Evolutionary conservation across 805 yeast genomes (phyloP), one percentile per base, ranked within the genome.

Genomic region (Cyberlindnera japonica): DNA sequence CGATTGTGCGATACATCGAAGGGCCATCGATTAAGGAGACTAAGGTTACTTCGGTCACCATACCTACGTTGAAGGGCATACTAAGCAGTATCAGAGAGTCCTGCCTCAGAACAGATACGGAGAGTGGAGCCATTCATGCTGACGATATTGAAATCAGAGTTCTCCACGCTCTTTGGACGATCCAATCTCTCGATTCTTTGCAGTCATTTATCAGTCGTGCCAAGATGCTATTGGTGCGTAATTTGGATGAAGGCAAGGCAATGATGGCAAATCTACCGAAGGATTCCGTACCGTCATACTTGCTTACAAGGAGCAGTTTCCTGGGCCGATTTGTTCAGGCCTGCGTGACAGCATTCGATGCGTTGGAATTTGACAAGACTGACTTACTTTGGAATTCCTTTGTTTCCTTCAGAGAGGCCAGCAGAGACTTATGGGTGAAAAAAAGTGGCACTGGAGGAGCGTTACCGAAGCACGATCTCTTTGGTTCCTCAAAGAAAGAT

Each of bases 131-230:
- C 12, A 44, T 41, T 10, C 41, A 62, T 38, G 55, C 66, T 2
- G 45, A 51, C 15, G 51, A 46, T 5, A 55, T 70, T 4, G 65
- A 63, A 26, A 45, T 47, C 21, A 48, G 61, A 22, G 43, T 72
- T 1, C 41, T 72, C 17, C 56, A 55, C 16, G 57, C 63, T 4
- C 29, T 76, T 2, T 77, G 83, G 81, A 52, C 58, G 1, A 59
- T 79, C 34, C 54, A 65, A 14, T 66, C 76, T 0, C 62, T 77
- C 13, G 83, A 79, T 44, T 58, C 61, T 3, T 59, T 79, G 27
- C 71, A 72, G 44, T 52, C 65, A 3, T 68, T 65, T 45, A 48
- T 71, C 9, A 43, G 55, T 8, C 55, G 55, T 14, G 50, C 65
- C 3, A 58, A 54, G n/a, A 42, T 54, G 2, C 40, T 69, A 14